Conservation (phyloP, 495 filamentous ascomycete species). For the Jackrogersella multiformis region DNA sequence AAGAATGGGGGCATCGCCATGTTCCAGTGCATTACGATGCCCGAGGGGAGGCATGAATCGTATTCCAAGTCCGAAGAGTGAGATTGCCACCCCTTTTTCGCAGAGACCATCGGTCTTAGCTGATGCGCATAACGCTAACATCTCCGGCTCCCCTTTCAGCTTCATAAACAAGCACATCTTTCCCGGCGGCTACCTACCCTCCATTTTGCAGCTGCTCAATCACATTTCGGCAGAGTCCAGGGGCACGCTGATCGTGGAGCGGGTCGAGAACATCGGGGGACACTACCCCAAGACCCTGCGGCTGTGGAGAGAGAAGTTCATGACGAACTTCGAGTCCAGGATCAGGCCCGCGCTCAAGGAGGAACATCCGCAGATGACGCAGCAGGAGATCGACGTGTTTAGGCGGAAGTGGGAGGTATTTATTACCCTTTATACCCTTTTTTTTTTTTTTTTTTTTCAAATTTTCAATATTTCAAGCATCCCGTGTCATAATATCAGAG, state of each 20-base stretch:
- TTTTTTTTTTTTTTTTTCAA: no score
- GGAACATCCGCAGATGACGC: conserved; percentile 64
- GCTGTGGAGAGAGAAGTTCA: conserved; percentile 72
- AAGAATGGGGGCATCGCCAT: conserved; percentile 69
- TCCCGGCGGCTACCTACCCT: conserved; percentile 76
- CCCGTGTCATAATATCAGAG: no score
- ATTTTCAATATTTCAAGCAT: no score
- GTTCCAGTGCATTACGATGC: conserved; percentile 82
- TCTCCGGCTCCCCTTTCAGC: conserved; percentile 50
- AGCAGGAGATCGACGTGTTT: conserved; percentile 69
- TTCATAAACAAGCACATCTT: conserved; percentile 82
- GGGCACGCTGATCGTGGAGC: conserved; percentile 68
- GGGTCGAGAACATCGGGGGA: conserved; percentile 72
- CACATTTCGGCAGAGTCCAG: conserved; percentile 66
- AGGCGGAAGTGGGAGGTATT: conserved; percentile 72
- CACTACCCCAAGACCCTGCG: conserved; percentile 74
- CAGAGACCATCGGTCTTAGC: no score
- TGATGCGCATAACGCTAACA: conserved; percentile 2
- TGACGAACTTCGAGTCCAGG: conserved; percentile 63
- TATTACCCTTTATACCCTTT: neutral
- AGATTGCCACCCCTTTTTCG: conserved; percentile 34
- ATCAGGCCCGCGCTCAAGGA: conserved; percentile 64
- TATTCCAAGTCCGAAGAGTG: conserved; percentile 59
- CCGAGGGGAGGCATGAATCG: conserved; percentile 62
- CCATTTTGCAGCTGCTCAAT: conserved; percentile 67